phyloP scores from a whole-genome alignment of 1,139 yeast genomes.

The Suhomyces chickasaworum region DNA sequence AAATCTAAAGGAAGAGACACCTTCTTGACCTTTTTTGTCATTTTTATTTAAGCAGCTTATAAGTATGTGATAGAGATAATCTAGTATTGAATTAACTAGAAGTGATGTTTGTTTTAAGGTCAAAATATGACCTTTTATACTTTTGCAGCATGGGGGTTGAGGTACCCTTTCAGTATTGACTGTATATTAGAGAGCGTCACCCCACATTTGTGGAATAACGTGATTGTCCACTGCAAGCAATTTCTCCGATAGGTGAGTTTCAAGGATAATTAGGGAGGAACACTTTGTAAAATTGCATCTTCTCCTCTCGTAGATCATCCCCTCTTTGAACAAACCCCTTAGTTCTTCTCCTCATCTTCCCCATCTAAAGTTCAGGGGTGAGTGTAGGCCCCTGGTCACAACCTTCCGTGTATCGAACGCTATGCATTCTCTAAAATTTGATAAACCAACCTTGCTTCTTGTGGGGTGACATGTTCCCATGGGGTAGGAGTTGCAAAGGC shows the following conservation, averaged over 20 bases:
- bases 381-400: not conserved
- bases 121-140: slow-evolving; percentile 1
- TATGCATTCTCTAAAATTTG: not conserved
- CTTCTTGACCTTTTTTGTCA: slow-evolving; percentile 25
- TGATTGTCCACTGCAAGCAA: slow-evolving; percentile 3
- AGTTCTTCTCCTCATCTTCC: slow-evolving; percentile 4
- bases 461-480: slow-evolving; percentile 2
- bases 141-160: not conserved
- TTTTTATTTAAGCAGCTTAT: not conserved
- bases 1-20: slow-evolving; percentile 35
- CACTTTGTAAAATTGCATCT: not conserved
- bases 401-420: not conserved
- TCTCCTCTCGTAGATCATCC: not conserved
- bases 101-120: not conserved
- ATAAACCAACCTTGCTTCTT: not conserved
- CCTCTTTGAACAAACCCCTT: slow-evolving; percentile 2
- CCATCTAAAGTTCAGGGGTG: slow-evolving; percentile 1
- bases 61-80: not conserved
- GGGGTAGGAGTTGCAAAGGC: not conserved
- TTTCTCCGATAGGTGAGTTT: not conserved
- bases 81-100: not conserved
- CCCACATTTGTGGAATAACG: slow-evolving; percentile 9
- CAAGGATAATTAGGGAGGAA: not conserved
- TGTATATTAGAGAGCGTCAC: slow-evolving; percentile 4
- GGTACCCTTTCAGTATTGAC: not conserved